phyloP scores from a whole-genome alignment of 2,329 filamentous ascomycete genomes.

The Trichoderma sp. region DNA sequence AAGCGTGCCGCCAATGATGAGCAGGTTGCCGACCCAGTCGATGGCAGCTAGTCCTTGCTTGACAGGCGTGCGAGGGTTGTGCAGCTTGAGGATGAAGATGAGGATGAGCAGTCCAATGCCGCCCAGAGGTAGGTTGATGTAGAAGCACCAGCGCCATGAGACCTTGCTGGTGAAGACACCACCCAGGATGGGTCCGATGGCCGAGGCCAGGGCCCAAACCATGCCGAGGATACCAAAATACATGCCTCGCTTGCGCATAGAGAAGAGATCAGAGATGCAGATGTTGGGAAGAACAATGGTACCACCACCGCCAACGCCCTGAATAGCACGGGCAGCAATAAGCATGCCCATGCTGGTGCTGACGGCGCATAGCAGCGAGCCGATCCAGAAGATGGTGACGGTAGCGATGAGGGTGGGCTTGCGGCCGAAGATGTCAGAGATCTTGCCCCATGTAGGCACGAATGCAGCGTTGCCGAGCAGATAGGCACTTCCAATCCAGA shows the following conservation, averaged over 20 bases:
- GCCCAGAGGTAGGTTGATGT: constrained; percentile 57
- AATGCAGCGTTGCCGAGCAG: constrained; percentile 65
- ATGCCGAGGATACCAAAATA: constrained; percentile 53
- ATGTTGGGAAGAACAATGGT: constrained; percentile 60
- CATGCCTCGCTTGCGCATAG: constrained; percentile 47
- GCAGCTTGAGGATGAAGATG: constrained; percentile 63
- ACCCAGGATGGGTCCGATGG: constrained; percentile 65
- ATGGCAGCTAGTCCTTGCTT: constrained; percentile 60
- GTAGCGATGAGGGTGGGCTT: constrained; percentile 52
- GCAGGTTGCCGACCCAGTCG: constrained; percentile 54
- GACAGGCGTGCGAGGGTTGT: constrained; percentile 64
- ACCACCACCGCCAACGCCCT: constrained; percentile 56
- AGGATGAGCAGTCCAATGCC: constrained; percentile 48
- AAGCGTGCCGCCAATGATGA: constrained; percentile 72
- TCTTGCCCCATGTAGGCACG: constrained; percentile 66
- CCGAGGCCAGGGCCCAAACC: constrained; percentile 63
- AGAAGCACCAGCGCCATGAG: constrained; percentile 69
- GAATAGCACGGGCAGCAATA: constrained; percentile 53
- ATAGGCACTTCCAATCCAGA: constrained; percentile 75
- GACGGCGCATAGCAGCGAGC: constrained; percentile 52
- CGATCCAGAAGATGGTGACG: constrained; percentile 52
- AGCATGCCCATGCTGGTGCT: constrained; percentile 50
- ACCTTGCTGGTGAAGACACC: constrained; percentile 62
- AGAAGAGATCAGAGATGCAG: constrained; percentile 54
- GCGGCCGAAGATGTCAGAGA: constrained; percentile 57